A percentile compares a stretch with the other conserved stretches of the same genome.
phyloP scores from a whole-genome alignment of 768 basidiomycete species.

The Boletus rufocinnamomeus region DNA sequence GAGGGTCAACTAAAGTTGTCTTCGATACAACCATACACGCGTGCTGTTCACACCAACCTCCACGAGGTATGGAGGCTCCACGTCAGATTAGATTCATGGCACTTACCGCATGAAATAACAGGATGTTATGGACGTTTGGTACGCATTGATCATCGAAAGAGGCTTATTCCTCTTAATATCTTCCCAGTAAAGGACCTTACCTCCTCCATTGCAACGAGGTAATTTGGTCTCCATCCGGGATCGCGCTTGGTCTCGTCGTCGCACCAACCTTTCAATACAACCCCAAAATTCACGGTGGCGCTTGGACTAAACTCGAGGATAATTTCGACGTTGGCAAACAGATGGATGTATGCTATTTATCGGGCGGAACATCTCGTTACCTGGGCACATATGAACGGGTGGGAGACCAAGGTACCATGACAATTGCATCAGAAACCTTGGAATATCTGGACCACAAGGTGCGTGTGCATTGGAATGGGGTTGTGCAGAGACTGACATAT shows the following conservation, averaged over 20 bases:
- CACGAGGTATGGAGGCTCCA: slow-evolving; percentile 18
- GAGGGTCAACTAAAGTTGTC: slow-evolving; percentile 15
- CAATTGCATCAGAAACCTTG: slow-evolving; percentile 15
- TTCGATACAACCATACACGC: slow-evolving; percentile 5
- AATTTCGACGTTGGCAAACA: slow-evolving; percentile 15
- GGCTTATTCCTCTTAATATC: neutral
- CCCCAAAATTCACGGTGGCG: slow-evolving; percentile 18
- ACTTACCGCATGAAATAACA: slow-evolving; percentile 6
- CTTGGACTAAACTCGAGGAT: slow-evolving; percentile 18
- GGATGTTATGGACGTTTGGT: slow-evolving; percentile 12
- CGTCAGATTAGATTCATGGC: neutral
- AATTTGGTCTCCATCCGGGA: slow-evolving; percentile 26
- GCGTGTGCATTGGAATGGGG: neutral
- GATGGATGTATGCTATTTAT: slow-evolving; percentile 25
- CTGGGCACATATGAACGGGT: slow-evolving; percentile 32
- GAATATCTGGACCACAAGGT: slow-evolving; percentile 15
- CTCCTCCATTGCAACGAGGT: slow-evolving; percentile 20
- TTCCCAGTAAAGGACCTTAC: slow-evolving; percentile 14
- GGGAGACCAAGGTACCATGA: slow-evolving; percentile 12
- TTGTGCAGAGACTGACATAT: neutral
- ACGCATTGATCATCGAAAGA: neutral
- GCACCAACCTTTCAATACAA: slow-evolving; percentile 31
- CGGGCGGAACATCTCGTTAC: slow-evolving; percentile 12
- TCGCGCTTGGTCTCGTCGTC: slow-evolving; percentile 28
- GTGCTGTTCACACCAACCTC: neutral